Evolutionary conservation across 345 rosid species (phyloP).

Genomic region (Acer negundo): DNA sequence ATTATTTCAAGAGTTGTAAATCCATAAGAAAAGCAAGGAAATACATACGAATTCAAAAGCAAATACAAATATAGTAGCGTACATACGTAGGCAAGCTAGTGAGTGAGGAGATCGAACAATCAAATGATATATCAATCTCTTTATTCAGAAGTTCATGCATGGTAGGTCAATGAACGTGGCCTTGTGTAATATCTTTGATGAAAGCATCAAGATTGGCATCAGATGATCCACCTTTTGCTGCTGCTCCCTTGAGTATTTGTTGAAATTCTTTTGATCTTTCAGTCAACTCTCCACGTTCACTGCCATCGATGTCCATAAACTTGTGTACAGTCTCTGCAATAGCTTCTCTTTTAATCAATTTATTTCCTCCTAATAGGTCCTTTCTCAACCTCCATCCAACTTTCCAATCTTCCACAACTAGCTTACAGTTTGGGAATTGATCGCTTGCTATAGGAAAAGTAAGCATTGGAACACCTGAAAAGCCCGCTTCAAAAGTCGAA

Average conservation of each 20-base stretch:
- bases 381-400: conserved; percentile 21
- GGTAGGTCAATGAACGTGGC: background rate
- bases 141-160: too few relatives aligned
- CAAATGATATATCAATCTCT: too few relatives aligned
- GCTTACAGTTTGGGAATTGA: conserved; percentile 20
- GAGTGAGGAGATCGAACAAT: too few relatives aligned
- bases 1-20: too few relatives aligned
- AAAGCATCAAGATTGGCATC: conserved; percentile 13
- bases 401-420: conserved; percentile 25
- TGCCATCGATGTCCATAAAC: background rate
- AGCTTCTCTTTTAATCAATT: conserved; percentile 10
- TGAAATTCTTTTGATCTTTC: conserved; percentile 10
- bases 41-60: too few relatives aligned
- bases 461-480: conserved; percentile 26
- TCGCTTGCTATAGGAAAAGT: conserved; percentile 22
- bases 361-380: background rate
- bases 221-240: conserved; percentile 24
- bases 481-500: conserved; percentile 24
- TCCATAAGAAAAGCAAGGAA: too few relatives aligned
- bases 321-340: conserved; percentile 5
- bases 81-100: too few relatives aligned
- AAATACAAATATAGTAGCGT: too few relatives aligned
- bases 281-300: conserved; percentile 14
- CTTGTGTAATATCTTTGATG: conserved; percentile 2
- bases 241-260: conserved; percentile 8